Evolutionary conservation across 1,284 basidiomycete species (phyloP).

Genomic region (Tylopilus orsonianus): DNA sequence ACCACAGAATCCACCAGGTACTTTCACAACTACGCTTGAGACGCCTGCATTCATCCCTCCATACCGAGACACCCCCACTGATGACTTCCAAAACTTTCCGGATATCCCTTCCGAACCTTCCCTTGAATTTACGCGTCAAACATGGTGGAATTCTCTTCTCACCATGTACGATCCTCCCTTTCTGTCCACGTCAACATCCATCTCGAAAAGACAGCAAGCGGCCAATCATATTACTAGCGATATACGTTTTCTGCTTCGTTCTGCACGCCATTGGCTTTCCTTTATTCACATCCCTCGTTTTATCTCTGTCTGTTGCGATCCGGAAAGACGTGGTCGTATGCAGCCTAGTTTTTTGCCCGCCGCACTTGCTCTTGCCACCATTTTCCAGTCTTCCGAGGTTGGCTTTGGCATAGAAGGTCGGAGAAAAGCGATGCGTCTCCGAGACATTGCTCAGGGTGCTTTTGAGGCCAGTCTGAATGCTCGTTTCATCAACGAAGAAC

Average conservation of each 20-base stretch:
- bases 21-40: neutral
- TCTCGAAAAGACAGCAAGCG: conserved; percentile 47
- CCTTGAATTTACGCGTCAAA: conserved; percentile 62
- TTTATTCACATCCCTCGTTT: conserved; percentile 72
- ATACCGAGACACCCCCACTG: conserved; percentile 36
- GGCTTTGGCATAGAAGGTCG: conserved; percentile 50
- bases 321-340: conserved; percentile 49
- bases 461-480: conserved; percentile 69
- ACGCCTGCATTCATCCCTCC: conserved; percentile 9
- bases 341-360: conserved; percentile 68
- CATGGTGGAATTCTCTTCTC: conserved; percentile 75
- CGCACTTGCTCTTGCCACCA: conserved; percentile 64
- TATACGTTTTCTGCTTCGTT: conserved; percentile 61
- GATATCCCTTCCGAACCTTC: conserved; percentile 53
- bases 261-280: conserved; percentile 67
- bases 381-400: conserved; percentile 67
- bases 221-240: conserved; percentile 51
- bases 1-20: conserved; percentile 23
- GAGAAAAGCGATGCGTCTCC: conserved; percentile 53
- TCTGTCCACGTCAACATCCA: conserved; percentile 34
- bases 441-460: conserved; percentile 67
- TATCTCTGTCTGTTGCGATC: conserved; percentile 56
- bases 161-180: conserved; percentile 48
- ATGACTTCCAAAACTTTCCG: conserved; percentile 23
- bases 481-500: conserved; percentile 66